Evolutionary conservation across 1,284 basidiomycete genomes (phyloP).

Genomic region (Apiotrichum sp.): DNA sequence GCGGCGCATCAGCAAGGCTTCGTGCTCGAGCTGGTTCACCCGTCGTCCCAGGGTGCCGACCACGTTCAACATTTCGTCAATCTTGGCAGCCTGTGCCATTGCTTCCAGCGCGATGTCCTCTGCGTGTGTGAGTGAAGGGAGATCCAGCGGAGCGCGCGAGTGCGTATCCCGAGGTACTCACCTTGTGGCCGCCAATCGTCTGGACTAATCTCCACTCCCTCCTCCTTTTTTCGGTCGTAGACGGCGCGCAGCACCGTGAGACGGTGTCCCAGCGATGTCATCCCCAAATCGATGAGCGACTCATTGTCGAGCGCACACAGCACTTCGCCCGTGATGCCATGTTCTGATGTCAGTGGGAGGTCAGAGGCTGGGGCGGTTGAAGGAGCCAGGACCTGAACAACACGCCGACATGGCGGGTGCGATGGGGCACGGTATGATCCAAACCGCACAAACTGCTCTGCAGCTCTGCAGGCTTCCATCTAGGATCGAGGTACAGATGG

Average conservation of each 20-base stretch:
- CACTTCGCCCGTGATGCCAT: conserved; percentile 82
- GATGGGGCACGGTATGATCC: no score
- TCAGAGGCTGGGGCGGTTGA: no score
- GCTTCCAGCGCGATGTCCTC: conserved; percentile 22
- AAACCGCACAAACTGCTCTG: no score
- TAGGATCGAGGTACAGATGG: no score
- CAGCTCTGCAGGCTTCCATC: no score
- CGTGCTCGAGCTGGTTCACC: conserved; percentile 30
- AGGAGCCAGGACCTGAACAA: no score
- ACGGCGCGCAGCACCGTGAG: conserved; percentile 81
- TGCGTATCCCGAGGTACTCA: conserved; percentile 48
- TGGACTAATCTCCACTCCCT: conserved; percentile 73
- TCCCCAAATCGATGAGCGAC: conserved; percentile 73
- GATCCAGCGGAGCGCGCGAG: no score
- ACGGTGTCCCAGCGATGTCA: conserved; percentile 77
- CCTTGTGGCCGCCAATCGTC: conserved; percentile 87
- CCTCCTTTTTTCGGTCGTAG: conserved; percentile 76
- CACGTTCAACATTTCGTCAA: conserved; percentile 63
- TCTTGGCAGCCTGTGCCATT: conserved; percentile 42
- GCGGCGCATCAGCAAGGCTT: conserved; percentile 25
- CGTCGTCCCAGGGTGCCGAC: conserved; percentile 62
- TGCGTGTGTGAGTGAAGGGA: not conserved
- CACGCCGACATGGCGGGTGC: no score
- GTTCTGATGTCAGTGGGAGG: conserved; percentile 54
- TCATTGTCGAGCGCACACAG: conserved; percentile 75